Evolutionary conservation across 1,284 basidiomycete genomes (phyloP), one percentile per base, ranked within the genome.

Genomic region (Coriolopsis trogii): DNA sequence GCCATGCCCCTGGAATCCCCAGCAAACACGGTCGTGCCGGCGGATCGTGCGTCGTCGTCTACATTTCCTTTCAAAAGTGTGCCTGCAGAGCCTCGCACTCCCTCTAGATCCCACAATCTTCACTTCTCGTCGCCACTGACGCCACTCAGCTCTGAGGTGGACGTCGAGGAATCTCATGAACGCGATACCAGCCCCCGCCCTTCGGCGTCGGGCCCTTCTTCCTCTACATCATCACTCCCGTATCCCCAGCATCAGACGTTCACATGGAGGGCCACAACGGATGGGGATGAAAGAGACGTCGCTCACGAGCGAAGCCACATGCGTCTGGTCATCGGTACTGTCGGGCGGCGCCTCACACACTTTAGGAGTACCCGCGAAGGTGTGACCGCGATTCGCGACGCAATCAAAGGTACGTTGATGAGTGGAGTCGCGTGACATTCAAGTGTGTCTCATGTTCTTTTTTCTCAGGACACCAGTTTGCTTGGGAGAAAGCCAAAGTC

Each of bases 221-320:
- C 9, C 8, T 1, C 13, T 13, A 8, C 28, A 30, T 30, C 28
- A 15, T 23, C 20, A 39, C 3, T 16, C 15, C 24, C 16, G 37
- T 15, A 16, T 24, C 50, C 44, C 3, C 37, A 39, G 51, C 51
- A 53, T 7, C 46, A 42, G 26, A 53, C 51, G 6, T 41, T 13
- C 23, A 44, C 51, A 3, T 49, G 46, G 42, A 33, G 41, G 5
- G 12, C 41, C 10, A 8, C 5, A 2, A 3, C 4, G 50, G 39
- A 3, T 12, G n/a, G n/a, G 33, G 1, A 3, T 1, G n/a, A 2
- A 2, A 2, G 25, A 30, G 5, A 23, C 25, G 15, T 18, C 33
- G 7, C 8, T 4, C 15, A 10, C 20, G 59, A 61, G 23, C 49
- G 56, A 0, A 52, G 53, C 28, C 56, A 58, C 34, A 46, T 50